A percentile compares a stretch with the other conserved stretches of the same genome.
phyloP scores from a whole-genome alignment of 2,329 filamentous ascomycete genomes.

The Cladosporium sp. region DNA sequence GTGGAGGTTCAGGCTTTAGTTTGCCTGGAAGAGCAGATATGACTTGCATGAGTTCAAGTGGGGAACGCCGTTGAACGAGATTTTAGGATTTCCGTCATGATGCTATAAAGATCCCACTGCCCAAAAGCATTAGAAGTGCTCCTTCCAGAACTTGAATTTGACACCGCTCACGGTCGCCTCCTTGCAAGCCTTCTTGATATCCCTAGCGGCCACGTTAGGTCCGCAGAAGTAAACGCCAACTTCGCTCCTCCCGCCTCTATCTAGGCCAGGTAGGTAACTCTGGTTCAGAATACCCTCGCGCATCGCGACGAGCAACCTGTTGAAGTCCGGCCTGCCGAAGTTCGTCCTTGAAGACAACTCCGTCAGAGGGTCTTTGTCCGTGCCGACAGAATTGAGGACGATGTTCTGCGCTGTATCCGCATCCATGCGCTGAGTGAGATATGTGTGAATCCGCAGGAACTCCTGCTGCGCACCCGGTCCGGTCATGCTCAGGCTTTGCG shows the following conservation, averaged over 20 bases:
- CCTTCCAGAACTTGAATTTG: slow-evolving; percentile 97
- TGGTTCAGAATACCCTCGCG: slow-evolving; percentile 80
- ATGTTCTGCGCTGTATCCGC: slow-evolving; percentile 93
- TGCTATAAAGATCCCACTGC: background rate
- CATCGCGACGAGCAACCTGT: slow-evolving; percentile 74
- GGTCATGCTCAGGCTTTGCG: slow-evolving; percentile 65
- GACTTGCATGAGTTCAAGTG: background rate
- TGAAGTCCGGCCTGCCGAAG: slow-evolving; percentile 90
- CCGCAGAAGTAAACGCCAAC: slow-evolving; percentile 98
- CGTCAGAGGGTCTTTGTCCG: slow-evolving; percentile 82
- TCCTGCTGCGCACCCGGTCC: slow-evolving; percentile 58
- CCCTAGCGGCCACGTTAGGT: slow-evolving; percentile 71
- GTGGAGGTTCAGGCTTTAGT: slow-evolving; percentile 28
- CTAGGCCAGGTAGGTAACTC: slow-evolving; percentile 77
- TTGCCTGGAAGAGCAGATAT: background rate
- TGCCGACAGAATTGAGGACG: slow-evolving; percentile 89
- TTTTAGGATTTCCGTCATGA: background rate
- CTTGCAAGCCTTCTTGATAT: slow-evolving; percentile 79
- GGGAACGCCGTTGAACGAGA: background rate
- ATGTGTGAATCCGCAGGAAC: slow-evolving; percentile 97
- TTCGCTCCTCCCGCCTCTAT: slow-evolving; percentile 61
- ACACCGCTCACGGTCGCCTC: slow-evolving; percentile 70
- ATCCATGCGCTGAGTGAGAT: slow-evolving; percentile 90
- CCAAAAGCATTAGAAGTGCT: slow-evolving; percentile 63
- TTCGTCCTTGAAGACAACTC: slow-evolving; percentile 87